These are phyloP conservation scores for Protomyces macrosporus DNA, from an alignment of 1,139 yeast species.

Conservation along the genomic window DNA sequence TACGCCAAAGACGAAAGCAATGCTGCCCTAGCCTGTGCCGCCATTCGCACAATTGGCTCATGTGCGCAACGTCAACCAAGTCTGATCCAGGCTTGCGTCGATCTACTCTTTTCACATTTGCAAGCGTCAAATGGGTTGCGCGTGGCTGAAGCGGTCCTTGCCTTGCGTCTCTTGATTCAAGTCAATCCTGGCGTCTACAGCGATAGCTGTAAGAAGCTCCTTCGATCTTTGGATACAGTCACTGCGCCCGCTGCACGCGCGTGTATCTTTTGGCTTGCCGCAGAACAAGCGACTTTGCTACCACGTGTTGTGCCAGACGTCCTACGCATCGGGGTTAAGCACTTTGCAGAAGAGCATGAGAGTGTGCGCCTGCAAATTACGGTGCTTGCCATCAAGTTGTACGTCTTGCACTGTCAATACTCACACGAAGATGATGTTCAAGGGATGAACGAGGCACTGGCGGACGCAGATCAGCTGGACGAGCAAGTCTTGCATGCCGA, in stretches of 20 bases:
- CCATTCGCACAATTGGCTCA: slow-evolving; percentile 55
- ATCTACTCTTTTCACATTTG: slow-evolving; percentile 21
- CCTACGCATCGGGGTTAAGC: slow-evolving; percentile 53
- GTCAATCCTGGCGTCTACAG: slow-evolving; percentile 48
- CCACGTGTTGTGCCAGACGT: slow-evolving; percentile 72
- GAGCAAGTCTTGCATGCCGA: slow-evolving; percentile 16
- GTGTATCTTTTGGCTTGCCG: slow-evolving; percentile 83
- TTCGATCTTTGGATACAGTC: slow-evolving; percentile 36
- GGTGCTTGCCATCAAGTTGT: slow-evolving; percentile 67
- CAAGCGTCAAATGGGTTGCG: slow-evolving; percentile 31
- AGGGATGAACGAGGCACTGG: slow-evolving; percentile 34
- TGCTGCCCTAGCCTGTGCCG: slow-evolving; percentile 46
- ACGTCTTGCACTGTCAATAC: slow-evolving; percentile 39
- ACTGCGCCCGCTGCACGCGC: slow-evolving; percentile 55
- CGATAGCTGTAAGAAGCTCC: slow-evolving; percentile 44
- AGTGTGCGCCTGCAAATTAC: slow-evolving; percentile 66
- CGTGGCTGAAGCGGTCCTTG: slow-evolving; percentile 52
- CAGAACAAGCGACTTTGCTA: slow-evolving; percentile 56
- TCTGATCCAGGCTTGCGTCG: slow-evolving; percentile 31
- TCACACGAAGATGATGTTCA: neutral
- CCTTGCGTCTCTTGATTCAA: slow-evolving; percentile 68
- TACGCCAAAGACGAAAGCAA: slow-evolving; percentile 50
- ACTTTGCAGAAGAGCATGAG: slow-evolving; percentile 54
- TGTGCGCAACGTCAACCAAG: slow-evolving; percentile 44
- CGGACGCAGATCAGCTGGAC: slow-evolving; percentile 15